Evolutionary conservation across 768 basidiomycete genomes (phyloP).

Genomic region (Pisolithus tinctorius): DNA sequence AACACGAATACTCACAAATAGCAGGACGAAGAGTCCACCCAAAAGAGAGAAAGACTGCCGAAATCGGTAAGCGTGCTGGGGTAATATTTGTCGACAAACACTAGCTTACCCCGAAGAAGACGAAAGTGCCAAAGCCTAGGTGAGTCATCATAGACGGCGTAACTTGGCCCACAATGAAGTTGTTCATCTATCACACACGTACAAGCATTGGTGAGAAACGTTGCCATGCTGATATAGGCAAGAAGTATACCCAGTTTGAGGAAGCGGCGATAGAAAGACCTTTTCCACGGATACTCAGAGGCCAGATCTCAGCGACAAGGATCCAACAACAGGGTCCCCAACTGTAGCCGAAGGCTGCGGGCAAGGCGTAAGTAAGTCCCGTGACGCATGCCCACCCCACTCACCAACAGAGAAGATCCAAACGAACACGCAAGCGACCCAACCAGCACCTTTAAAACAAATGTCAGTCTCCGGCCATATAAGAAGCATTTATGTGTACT

Average conservation of each 20-base stretch:
- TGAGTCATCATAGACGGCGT: constrained; percentile 69
- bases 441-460: constrained; percentile 48
- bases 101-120: constrained; percentile 61
- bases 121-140: constrained; percentile 63
- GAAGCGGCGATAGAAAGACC: constrained; percentile 71
- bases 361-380: neutral
- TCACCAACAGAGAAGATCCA: constrained; percentile 69
- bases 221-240: neutral
- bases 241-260: constrained; percentile 56
- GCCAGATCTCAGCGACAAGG: constrained; percentile 69
- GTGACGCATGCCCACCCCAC: constrained; percentile 4
- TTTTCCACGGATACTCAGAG: constrained; percentile 66
- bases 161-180: constrained; percentile 51
- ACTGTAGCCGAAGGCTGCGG: constrained; percentile 58
- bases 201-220: neutral
- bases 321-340: constrained; percentile 83
- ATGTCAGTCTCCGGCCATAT: neutral
- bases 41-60: constrained; percentile 56
- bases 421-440: constrained; percentile 62
- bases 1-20: constrained; percentile 41
- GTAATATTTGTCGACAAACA: neutral
- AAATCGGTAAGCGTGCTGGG: neutral
- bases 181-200: constrained; percentile 52
- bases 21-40: constrained; percentile 59
- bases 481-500: neutral